These are phyloP conservation scores for Phaeolepiota aurea DNA, from an alignment of 768 basidiomycete species.

Conservation along the genomic window DNA sequence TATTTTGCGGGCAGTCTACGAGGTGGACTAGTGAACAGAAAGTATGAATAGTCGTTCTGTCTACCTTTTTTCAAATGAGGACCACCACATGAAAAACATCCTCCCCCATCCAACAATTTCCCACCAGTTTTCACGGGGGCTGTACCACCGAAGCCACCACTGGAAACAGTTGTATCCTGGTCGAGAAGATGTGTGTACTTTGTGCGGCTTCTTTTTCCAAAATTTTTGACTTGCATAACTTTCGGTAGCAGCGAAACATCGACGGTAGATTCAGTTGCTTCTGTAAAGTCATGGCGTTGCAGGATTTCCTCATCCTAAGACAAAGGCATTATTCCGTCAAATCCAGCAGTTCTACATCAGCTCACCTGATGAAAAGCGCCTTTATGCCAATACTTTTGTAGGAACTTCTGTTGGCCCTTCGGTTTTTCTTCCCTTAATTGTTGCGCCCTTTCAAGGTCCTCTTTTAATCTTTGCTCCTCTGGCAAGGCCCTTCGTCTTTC, in stretches of 20 bases:
- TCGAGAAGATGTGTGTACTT: conserved; percentile 96
- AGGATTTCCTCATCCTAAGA: conserved; percentile 81
- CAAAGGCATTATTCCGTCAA: conserved; percentile 3
- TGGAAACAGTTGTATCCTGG: conserved; percentile 75
- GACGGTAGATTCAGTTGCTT: conserved; percentile 80
- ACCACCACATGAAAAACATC: conserved; percentile 92
- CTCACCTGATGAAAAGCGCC: conserved; percentile 94
- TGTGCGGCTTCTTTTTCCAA: conserved; percentile 84
- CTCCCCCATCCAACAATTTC: conserved; percentile 44
- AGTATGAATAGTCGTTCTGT: conserved; percentile 4
- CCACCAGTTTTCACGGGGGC: conserved; percentile 50
- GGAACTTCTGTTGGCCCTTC: conserved; percentile 84
- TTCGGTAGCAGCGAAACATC: conserved; percentile 86
- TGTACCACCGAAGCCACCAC: conserved; percentile 59
- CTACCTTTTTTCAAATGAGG: conserved; percentile 88
- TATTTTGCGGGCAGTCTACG: conserved; percentile 29
- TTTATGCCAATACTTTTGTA: conserved; percentile 99
- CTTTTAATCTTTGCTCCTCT: conserved; percentile 85
- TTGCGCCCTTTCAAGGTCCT: conserved; percentile 84
- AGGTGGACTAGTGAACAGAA: conserved; percentile 3
- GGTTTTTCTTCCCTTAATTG: conserved; percentile 81
- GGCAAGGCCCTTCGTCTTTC: conserved; percentile 89
- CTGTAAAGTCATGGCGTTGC: conserved; percentile 75
- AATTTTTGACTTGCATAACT: conserved; percentile 96
- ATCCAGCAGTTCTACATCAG: conserved; percentile 1